These are phyloP conservation scores for Sporothrix humicola DNA, from an alignment of 2,329 filamentous ascomycete species.

Conservation along the genomic window DNA sequence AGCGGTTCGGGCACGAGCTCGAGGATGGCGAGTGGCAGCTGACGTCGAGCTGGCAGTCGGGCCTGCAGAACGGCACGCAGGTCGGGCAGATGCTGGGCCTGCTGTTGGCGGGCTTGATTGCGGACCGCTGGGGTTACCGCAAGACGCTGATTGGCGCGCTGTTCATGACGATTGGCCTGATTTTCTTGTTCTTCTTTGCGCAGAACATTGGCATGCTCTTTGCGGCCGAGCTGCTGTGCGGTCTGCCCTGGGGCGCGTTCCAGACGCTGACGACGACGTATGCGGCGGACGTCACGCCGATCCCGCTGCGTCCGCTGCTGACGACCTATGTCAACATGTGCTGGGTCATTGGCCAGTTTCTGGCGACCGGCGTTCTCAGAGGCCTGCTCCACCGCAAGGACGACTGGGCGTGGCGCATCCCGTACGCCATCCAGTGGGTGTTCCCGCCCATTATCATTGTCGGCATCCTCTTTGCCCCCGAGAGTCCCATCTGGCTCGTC, in stretches of 20 bases:
- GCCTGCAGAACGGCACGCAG: constrained; percentile 46
- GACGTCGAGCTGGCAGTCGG: constrained; percentile 57
- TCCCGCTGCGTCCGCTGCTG: constrained; percentile 46
- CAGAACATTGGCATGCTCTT: constrained; percentile 48
- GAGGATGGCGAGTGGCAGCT: constrained; percentile 48
- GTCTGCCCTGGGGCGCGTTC: constrained; percentile 44
- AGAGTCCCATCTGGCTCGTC: constrained; percentile 55
- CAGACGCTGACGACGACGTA: constrained; percentile 52
- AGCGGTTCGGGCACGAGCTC: constrained; percentile 43
- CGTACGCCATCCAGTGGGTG: constrained; percentile 41
- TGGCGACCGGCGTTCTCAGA: constrained; percentile 48
- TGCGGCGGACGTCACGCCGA: constrained; percentile 46
- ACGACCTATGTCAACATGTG: constrained; percentile 55
- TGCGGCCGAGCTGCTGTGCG: constrained; percentile 53
- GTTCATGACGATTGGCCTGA: constrained; percentile 48
- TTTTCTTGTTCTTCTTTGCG: constrained; percentile 56
- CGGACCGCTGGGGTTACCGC: constrained; percentile 52
- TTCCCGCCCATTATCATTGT: constrained; percentile 52
- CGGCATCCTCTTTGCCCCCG: constrained; percentile 50
- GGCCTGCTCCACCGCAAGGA: constrained; percentile 44
- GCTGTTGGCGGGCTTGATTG: constrained; percentile 55
- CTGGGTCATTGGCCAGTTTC: constrained; percentile 50
- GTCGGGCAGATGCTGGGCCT: constrained; percentile 57
- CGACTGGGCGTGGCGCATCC: constrained; percentile 51
- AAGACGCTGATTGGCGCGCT: constrained; percentile 53